A percentile compares a stretch with the other conserved stretches of the same genome.
Evolutionary conservation across 2,329 filamentous ascomycete genomes (phyloP).

Genomic region (Pseudopithomyces maydicus): DNA sequence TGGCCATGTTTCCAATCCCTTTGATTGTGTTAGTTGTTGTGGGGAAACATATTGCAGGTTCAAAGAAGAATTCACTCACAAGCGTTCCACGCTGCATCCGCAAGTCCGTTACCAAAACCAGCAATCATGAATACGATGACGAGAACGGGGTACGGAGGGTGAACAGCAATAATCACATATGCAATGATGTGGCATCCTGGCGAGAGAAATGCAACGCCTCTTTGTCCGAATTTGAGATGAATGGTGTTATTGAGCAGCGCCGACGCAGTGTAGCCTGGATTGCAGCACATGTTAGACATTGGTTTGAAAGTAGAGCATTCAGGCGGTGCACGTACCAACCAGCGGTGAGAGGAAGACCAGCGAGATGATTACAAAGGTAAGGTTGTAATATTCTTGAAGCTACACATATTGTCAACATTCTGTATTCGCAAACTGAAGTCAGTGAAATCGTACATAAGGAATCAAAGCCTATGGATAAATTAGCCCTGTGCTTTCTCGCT

Average conservation of each 20-base stretch:
- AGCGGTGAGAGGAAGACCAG: constrained; percentile 71
- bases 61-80: constrained; percentile 7
- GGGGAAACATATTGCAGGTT: too few relatives aligned
- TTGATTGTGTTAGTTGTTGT: constrained; percentile 44
- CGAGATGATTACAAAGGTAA: constrained; percentile 68
- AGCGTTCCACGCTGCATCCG: constrained; percentile 63
- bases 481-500: neutral
- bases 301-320: neutral
- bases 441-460: constrained; percentile 48
- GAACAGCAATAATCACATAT: constrained; percentile 68
- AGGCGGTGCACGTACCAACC: constrained; percentile 26
- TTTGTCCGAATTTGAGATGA: constrained; percentile 69
- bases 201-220: constrained; percentile 71
- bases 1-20: constrained; percentile 70
- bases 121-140: constrained; percentile 68
- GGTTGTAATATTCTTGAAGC: constrained; percentile 66
- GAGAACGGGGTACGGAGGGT: constrained; percentile 72
- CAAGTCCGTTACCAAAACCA: constrained; percentile 73
- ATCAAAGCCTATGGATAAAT: constrained; percentile 46
- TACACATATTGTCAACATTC: constrained; percentile 30
- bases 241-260: constrained; percentile 69
- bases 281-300: neutral
- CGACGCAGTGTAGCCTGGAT: constrained; percentile 63
- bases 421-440: neutral
- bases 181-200: constrained; percentile 67